Evolutionary conservation across 305 asterid species (phyloP), one percentile per base, ranked within the genome.

Genomic region (Ajuga reptans): DNA sequence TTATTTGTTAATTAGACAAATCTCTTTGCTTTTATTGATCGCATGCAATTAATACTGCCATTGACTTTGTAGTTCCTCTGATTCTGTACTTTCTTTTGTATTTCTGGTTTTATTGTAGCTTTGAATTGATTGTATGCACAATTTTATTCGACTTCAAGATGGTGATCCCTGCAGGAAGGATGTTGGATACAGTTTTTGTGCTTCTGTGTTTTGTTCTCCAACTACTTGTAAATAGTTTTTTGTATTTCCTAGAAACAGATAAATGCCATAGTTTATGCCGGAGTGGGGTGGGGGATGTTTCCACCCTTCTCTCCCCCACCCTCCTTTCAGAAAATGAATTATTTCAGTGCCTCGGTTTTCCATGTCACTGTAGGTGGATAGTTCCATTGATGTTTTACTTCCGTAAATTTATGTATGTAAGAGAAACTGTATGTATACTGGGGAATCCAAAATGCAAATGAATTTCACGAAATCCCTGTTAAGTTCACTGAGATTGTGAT

Each of bases 111-210:
- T 43, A 24, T 56, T 47, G 53, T 75, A 31, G 66, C 36, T 67
- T 73, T 66, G 59, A 62, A 60, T 63, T 72, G 54, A 14, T 36
- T 52, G 51, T 49, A 15, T 27, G 60, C 64, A 42, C 60, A 47
- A 27, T 58, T 42, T 57, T 37, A 3, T 52, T 18, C 9, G 70
- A 49, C 54, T 41, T 16, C 46, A 36, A 43, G 11, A 64, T 62
- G 57, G n/a, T 45, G 63, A 21, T 61, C 64, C 66, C 31, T 51
- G 64, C 64, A 50, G 37, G 42, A 39, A 60, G 31, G n/a, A 3
- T 70, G 64, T 34, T 31, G 49, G 6, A 27, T 43, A 45, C n/a
- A 21, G 4, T 9, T 60, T 9, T 39, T 9, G 1, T 21, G 27
- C 2, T 21, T 21, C 2, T 21, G 27, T 21, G 27, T 21, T 21